A percentile compares a stretch with the other conserved stretches of the same genome.
phyloP scores from a whole-genome alignment of 164 flowering plant genomes.

The Umbellularia californica region DNA sequence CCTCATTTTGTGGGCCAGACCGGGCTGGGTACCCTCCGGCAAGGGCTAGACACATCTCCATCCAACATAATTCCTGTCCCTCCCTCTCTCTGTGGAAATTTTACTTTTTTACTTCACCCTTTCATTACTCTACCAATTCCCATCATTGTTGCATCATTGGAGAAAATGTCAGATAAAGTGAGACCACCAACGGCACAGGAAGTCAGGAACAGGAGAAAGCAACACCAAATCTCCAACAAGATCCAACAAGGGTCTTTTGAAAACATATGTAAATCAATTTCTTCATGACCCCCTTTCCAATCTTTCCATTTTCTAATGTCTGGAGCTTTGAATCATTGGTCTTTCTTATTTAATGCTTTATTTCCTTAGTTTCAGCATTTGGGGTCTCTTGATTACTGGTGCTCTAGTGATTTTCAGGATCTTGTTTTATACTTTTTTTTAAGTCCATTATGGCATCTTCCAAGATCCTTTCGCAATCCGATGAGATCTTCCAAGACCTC shows the following conservation, averaged over 20 bases:
- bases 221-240: slow-evolving; percentile 3
- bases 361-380: not conserved
- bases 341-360: not conserved
- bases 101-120: not conserved
- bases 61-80: not conserved
- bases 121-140: not conserved
- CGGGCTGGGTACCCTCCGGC: no score
- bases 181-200: not conserved
- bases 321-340: slow-evolving; percentile 1
- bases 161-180: slow-evolving; percentile 7
- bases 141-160: slow-evolving; percentile 2
- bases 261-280: not conserved
- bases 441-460: not conserved
- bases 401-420: not conserved
- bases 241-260: slow-evolving; percentile 8
- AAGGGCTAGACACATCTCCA: not conserved
- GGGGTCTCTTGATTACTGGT: not conserved
- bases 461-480: not conserved
- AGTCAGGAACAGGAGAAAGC: slow-evolving; percentile 4
- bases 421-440: not conserved
- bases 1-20: not conserved
- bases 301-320: not conserved
- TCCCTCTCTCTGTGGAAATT: not conserved
- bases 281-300: not conserved
- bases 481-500: not conserved